Base-by-base conservation (phyloP, 192 early-diverging fungal genomes). In the Oehlia diaphana region DNA sequence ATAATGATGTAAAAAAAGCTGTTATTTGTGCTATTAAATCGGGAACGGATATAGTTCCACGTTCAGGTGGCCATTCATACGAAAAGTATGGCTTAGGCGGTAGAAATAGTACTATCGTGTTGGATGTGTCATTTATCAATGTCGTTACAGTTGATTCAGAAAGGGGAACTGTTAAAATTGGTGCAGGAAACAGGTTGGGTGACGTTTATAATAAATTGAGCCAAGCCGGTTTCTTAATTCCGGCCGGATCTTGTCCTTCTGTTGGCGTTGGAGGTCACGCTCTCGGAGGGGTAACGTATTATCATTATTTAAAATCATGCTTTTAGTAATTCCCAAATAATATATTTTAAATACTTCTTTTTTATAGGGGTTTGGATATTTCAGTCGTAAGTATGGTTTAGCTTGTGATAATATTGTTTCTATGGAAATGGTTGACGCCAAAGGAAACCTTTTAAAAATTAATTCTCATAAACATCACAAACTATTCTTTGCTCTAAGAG, bases 401-500 rank as follows among this genome's bases (percentile, higher is more conserved):
- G 74, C 83, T 21, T 74, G 80, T 44, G 89, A 91, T 81, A 79
- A 79, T n/a, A 77, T 89, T 44, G 39, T 86, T 26, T 14, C 79
- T 9, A 63, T 83, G 7, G 61, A 73, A 7, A 71, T 91, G 21
- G 86, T 86, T 21, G 28, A 79, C 35, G 82, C 82, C 26, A 78
- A 80, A n/a, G 89, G 90, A 19, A 78, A 79, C 16, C 21, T 90
- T 9, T 69, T 85, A 9, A 61, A 61, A 8, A 8, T 39, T 39
- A 0, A 8, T 39, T 8, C 7, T 39, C 7, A 2, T 7, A 0
- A 0, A 39, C 77, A 89, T 69, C 10, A 74, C 2, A 90, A 92
- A 78, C 68, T 92, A 16, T 92, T 87, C 47, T 92, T 85, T 84
- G 91, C 89, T 1, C 21, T 91, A 13, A 66, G 89, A 31, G 91